These are phyloP conservation scores for Mallotus nudiflorus DNA, from an alignment of 345 rosid species.

Conservation along the genomic window DNA sequence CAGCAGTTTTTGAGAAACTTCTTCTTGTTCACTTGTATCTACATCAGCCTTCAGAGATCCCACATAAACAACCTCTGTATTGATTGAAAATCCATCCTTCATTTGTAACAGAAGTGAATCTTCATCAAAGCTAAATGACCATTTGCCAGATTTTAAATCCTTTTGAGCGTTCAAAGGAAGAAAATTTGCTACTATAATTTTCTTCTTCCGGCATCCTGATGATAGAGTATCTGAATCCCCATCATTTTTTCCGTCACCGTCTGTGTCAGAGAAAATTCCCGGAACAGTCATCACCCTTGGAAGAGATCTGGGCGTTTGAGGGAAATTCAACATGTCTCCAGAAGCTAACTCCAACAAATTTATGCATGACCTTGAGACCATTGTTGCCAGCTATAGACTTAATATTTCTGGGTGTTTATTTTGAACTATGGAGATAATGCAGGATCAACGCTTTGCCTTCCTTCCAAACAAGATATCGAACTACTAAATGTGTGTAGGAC, in stretches of 20 bases:
- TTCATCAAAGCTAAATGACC: conserved; percentile 43
- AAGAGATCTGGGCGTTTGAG: conserved; percentile 51
- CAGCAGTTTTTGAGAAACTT: conserved; percentile 38
- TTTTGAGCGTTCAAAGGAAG: conserved; percentile 39
- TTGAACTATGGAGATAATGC: conserved; percentile 1
- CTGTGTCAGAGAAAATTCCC: conserved; percentile 52
- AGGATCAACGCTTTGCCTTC: background rate
- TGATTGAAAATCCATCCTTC: conserved; percentile 40
- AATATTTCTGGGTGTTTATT: background rate
- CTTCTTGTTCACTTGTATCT: conserved; percentile 42
- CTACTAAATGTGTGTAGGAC: background rate
- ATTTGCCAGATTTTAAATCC: conserved; percentile 34
- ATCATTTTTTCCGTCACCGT: conserved; percentile 27
- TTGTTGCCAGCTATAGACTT: conserved; percentile 14
- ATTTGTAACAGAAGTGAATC: conserved; percentile 39
- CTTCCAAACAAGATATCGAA: conserved; percentile 4
- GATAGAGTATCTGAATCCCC: conserved; percentile 18
- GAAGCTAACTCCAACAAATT: conserved; percentile 63
- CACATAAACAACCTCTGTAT: conserved; percentile 38
- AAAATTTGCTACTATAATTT: conserved; percentile 41
- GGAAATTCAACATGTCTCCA: conserved; percentile 53
- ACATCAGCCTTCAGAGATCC: conserved; percentile 48
- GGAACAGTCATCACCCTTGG: conserved; percentile 58
- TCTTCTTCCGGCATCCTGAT: conserved; percentile 25
- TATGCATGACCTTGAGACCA: conserved; percentile 68